Conservation (phyloP, 352 stramenopile genomes). For the Globisporangium mamillatum region DNA sequence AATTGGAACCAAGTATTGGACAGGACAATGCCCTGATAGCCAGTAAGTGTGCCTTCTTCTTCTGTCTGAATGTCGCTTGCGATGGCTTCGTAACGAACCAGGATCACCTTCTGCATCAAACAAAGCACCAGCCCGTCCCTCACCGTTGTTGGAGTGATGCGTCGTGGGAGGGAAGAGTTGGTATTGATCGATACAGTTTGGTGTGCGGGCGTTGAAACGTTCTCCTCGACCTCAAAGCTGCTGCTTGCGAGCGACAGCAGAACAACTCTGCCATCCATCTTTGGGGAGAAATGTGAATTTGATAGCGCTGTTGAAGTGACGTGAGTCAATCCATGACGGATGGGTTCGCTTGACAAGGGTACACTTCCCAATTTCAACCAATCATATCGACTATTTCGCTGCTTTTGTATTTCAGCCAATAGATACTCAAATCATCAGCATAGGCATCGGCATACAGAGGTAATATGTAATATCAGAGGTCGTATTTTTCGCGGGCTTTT, state of each 20-base stretch:
- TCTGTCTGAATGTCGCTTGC: not conserved
- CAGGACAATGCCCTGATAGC: not conserved
- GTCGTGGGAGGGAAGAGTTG: not conserved
- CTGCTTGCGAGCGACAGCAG: not conserved
- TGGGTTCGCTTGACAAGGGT: not conserved
- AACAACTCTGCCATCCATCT: not conserved
- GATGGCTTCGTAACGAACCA: not conserved
- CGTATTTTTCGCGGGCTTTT: constrained; percentile 11
- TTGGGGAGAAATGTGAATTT: not conserved
- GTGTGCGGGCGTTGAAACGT: not conserved
- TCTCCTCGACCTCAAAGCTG: not conserved
- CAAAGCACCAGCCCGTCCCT: not conserved
- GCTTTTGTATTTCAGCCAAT: not conserved
- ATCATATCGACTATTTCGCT: not conserved
- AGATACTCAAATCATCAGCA: not conserved
- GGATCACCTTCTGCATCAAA: not conserved
- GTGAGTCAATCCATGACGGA: not conserved
- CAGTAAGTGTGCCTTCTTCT: not conserved
- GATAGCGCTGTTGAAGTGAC: not conserved
- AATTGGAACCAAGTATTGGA: not conserved
- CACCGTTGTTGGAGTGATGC: not conserved
- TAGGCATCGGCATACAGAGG: not conserved
- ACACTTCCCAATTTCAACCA: not conserved
- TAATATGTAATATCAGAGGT: not conserved
- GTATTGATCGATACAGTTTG: not conserved